Percentiles rank a stretch among this genome's conserved stretches.
phyloP scores from a whole-genome alignment of 148 eudicot genomes.

The Cornus kousa region DNA sequence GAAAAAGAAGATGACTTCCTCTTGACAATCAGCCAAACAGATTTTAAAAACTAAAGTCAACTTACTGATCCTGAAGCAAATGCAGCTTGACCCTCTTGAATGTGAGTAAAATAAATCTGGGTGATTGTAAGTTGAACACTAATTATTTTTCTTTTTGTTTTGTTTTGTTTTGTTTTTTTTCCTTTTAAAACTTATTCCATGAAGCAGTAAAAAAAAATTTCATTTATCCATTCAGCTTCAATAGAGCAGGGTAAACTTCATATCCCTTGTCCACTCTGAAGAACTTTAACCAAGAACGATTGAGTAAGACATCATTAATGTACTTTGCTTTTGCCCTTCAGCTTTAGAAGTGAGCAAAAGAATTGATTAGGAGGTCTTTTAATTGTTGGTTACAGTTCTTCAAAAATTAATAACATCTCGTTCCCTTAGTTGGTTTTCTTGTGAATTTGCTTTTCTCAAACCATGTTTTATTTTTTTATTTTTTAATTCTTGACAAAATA shows the following conservation, averaged over 20 bases:
- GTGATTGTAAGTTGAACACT: background rate
- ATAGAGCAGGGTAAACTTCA: background rate
- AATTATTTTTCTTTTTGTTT: too few relatives aligned
- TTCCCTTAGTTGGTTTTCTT: background rate
- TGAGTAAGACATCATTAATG: background rate
- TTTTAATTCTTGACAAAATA: background rate
- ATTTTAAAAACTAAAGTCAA: background rate
- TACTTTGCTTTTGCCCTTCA: background rate
- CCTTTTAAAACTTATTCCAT: background rate
- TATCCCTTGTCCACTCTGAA: background rate
- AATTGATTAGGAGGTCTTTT: background rate
- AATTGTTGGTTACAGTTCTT: background rate
- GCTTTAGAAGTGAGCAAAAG: background rate
- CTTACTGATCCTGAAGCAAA: background rate
- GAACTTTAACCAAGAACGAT: background rate
- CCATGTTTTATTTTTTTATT: background rate
- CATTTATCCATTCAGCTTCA: background rate
- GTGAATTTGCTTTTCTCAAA: background rate
- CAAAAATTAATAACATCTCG: too few relatives aligned
- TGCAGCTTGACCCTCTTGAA: background rate
- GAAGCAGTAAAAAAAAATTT: background rate
- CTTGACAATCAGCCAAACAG: background rate
- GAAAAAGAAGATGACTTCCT: background rate
- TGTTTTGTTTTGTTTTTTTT: background rate
- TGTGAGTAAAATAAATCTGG: background rate